phyloP scores from a whole-genome alignment of 495 filamentous ascomycete genomes.

The Pseudoneurospora amorphoporcata region DNA sequence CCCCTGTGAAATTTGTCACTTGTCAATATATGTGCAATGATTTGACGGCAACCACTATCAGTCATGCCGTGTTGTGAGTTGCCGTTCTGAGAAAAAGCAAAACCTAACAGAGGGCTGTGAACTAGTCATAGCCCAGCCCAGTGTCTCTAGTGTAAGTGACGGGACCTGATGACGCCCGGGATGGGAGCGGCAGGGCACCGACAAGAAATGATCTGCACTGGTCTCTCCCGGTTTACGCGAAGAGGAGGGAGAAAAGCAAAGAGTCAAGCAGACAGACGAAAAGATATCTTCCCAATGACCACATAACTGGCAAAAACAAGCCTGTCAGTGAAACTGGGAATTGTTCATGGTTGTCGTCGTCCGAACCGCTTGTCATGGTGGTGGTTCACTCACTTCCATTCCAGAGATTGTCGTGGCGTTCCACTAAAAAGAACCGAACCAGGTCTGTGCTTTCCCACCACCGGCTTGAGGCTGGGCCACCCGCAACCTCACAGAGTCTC shows the following conservation, averaged over 20 bases:
- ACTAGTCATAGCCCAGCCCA: neutral
- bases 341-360: neutral
- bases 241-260: neutral
- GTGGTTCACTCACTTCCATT: neutral
- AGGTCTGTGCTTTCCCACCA: neutral
- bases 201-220: neutral
- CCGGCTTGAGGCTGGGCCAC: neutral
- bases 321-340: neutral
- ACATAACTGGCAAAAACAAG: neutral
- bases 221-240: neutral
- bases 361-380: neutral
- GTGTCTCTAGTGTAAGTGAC: neutral
- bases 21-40: neutral
- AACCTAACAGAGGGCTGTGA: neutral
- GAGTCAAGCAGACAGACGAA: neutral
- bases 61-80: neutral
- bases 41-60: neutral
- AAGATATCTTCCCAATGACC: neutral
- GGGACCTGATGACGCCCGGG: neutral
- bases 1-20: neutral
- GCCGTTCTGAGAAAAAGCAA: neutral
- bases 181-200: neutral
- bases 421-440: neutral
- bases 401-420: neutral
- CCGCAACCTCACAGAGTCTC: neutral